Conservation (phyloP, 2,329 filamentous ascomycete species). For the Verticillium klebahnii region DNA sequence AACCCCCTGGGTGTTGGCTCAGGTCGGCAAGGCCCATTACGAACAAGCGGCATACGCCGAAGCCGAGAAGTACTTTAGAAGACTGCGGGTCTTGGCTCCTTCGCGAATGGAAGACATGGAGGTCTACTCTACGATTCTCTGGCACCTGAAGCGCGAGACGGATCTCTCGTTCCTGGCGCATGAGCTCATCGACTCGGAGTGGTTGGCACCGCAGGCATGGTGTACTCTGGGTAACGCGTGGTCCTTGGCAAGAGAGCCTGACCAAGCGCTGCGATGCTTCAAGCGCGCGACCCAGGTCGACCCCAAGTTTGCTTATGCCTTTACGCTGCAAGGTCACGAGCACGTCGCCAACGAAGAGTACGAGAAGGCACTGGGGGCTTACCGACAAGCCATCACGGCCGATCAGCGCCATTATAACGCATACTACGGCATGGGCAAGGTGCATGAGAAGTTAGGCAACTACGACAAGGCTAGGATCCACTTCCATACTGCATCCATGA, state of each 20-base stretch:
- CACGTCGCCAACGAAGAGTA: conserved; percentile 96
- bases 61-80: conserved; percentile 80
- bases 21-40: conserved; percentile 86
- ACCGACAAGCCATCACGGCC: conserved; percentile 78
- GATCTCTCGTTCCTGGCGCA: conserved; percentile 90
- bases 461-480: conserved; percentile 89
- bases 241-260: conserved; percentile 86
- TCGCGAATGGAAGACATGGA: conserved; percentile 93
- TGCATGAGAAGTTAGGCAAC: conserved; percentile 86
- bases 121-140: conserved; percentile 97
- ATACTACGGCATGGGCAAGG: conserved; percentile 84
- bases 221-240: conserved; percentile 93
- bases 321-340: conserved; percentile 93
- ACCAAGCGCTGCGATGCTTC: conserved; percentile 92
- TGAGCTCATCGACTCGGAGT: conserved; percentile 80
- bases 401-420: conserved; percentile 94
- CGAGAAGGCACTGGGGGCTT: conserved; percentile 85
- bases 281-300: conserved; percentile 89
- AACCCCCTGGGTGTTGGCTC: conserved; percentile 88
- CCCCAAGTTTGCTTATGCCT: conserved; percentile 88
- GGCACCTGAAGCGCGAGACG: conserved; percentile 90
- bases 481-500: conserved; percentile 79
- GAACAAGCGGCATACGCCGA: conserved; percentile 84
- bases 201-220: conserved; percentile 92
- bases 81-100: conserved; percentile 73